Evolutionary conservation across 2,329 filamentous ascomycete genomes (phyloP), one percentile per base, ranked within the genome.

Genomic region (Chrysoporthe austroafricana): DNA sequence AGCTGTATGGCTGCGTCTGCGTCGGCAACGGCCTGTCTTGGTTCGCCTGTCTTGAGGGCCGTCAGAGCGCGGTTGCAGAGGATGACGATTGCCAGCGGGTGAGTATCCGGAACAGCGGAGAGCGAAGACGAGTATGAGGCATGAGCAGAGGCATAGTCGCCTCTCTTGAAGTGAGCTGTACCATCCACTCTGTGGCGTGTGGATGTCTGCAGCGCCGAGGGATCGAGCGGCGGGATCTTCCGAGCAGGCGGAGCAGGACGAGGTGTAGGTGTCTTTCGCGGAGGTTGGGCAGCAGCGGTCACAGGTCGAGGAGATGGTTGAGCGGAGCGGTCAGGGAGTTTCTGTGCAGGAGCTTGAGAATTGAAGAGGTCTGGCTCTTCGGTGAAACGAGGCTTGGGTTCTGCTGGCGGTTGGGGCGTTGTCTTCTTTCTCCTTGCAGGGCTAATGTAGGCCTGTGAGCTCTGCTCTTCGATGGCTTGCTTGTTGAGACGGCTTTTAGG

Each of bases 61-160:
- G 95, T 97, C 71, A 98, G 84, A 4, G 96, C 92, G 64, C 93
- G 92, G 77, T 99, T 99, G 73, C 92, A 95, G 32, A 97, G 88
- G 7, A 98, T 86, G n/a, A 98, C 83, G 68, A 98, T 96, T 21
- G 88, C 88, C 34, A 98, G 84, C 0, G 95, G 95, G 76, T 99
- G 96, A 4, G 84, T 86, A 16, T 87, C 79, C 1, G 96, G 96
- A 43, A 99, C 83, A 48, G 88, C 87, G 1, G 86, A 82, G 2
- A 99, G 82, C 1, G 96, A 93, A 42, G 87, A 86, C 0, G 91
- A 89, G 78, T 98, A 99, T 0, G 91, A 90, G 26, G 88, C 84
- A 74, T 97, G 93, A 0, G 96, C 96, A 11, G 91, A 86, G 21
- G 92, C 91, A 77, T 93, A 99, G 78, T 99, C 96, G 44, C 96